These are phyloP conservation scores for Dictyostelium firmibasis DNA, from an alignment of 78 protist genomes.

Conservation along the genomic window DNA sequence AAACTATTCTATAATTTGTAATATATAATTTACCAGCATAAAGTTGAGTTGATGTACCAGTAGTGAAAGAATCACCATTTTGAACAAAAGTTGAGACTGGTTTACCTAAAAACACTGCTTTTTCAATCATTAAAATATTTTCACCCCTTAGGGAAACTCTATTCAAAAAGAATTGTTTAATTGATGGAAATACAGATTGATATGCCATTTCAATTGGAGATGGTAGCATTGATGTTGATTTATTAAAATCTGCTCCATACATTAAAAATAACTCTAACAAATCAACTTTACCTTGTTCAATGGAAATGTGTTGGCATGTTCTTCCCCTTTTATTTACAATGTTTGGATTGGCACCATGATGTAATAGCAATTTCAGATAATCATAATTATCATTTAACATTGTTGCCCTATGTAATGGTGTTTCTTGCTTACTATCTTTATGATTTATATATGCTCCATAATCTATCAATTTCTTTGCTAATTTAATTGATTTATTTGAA, in stretches of 20 bases:
- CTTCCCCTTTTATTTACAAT: constrained; percentile 31
- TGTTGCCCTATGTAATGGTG: constrained; percentile 68
- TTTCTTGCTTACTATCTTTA: constrained; percentile 39
- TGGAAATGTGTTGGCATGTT: constrained; percentile 56
- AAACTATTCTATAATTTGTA: constrained; percentile 61
- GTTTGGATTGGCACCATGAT: constrained; percentile 66
- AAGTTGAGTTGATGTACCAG: not conserved
- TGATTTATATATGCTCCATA: constrained; percentile 51
- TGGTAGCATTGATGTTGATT: not conserved
- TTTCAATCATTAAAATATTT: constrained; percentile 30
- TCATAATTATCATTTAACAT: constrained; percentile 19
- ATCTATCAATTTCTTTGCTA: constrained; percentile 41
- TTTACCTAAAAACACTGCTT: constrained; percentile 22
- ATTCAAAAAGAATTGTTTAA: constrained; percentile 25
- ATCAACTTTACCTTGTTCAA: constrained; percentile 28
- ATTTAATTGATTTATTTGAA: constrained; percentile 4
- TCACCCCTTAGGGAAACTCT: constrained; percentile 30
- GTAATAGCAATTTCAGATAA: constrained; percentile 10
- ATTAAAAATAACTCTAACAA: constrained; percentile 13
- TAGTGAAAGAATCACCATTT: constrained; percentile 21
- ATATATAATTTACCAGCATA: constrained; percentile 21
- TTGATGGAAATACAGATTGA: not conserved
- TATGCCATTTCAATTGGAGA: constrained; percentile 41
- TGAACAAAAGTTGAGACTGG: not conserved
- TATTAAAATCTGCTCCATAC: constrained; percentile 60